Evolutionary conservation across 345 rosid genomes (phyloP), one percentile per base, ranked within the genome.

Genomic region (Citrus maxima): DNA sequence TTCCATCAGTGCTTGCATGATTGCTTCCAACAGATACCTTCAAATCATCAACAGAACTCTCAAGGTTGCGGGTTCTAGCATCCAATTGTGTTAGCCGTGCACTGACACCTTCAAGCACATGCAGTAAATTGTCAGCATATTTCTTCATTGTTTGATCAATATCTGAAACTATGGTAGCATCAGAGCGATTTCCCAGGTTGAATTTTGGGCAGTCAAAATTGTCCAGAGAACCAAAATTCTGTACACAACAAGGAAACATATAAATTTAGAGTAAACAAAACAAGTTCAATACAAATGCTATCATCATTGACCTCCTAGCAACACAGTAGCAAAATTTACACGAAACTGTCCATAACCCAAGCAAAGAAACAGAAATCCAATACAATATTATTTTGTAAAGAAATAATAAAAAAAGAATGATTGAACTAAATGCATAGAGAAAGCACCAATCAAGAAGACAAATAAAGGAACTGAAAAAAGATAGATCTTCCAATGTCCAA

Each of bases 31-130:
- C 89, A 78, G 93, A 86, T 61, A 84, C 80, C 85, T 93, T 95
- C 84, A 95, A 87, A 85, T 93, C 98, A 86, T 93, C 97, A 10
- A 95, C 89, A 70, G 95, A 79, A 72, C 77, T 82, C 89, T 95
- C 98, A 3, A 95, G 88, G 81, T 84, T 80, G 18, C 87, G 87
- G 19, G 89, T 89, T 81, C 95, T 90, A 73, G 87, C 89, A 84
- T 95, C 98, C 85, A 95, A 83, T 79, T 92, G 98, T 1, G 93
- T 91, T 24, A 95, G 81, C 16, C 95, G 90, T 24, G 95, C 91
- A 80, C 95, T 88, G 51, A 95, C 89, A 78, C 90, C 90, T 80
- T 93, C 95, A 81, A 93, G 77, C 14, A 77, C 89, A 82, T 90
- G 90, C 73, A 92, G 60, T 91, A 93, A 78, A 78, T 82, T 87